These are phyloP conservation scores for Pseudocercospora eumusae DNA, from an alignment of 2,329 filamentous ascomycete species.

Conservation along the genomic window DNA sequence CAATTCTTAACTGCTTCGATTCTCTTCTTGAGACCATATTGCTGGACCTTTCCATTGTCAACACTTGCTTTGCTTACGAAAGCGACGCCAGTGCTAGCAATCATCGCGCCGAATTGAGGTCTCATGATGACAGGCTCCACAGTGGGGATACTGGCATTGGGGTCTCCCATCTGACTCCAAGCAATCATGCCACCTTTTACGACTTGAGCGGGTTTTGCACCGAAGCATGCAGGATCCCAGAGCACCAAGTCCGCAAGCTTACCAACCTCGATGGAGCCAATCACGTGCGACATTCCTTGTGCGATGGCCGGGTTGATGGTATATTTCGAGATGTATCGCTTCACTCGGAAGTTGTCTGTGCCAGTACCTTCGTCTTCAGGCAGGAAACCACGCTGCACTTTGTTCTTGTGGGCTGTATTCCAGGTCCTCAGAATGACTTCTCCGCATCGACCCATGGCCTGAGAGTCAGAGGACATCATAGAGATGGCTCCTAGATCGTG, in stretches of 20 bases:
- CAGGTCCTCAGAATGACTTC: constrained; percentile 91
- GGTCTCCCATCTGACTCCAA: constrained; percentile 72
- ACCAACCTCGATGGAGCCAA: constrained; percentile 84
- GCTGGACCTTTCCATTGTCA: constrained; percentile 63
- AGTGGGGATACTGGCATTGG: constrained; percentile 71
- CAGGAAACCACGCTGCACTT: constrained; percentile 74
- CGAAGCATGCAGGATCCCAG: constrained; percentile 84
- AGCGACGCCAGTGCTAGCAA: constrained; percentile 64
- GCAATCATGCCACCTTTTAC: constrained; percentile 87
- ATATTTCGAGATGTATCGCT: constrained; percentile 92
- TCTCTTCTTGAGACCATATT: constrained; percentile 75
- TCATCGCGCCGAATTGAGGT: constrained; percentile 78
- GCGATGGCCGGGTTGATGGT: constrained; percentile 91
- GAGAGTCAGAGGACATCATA: constrained; percentile 95
- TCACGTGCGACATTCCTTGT: constrained; percentile 83
- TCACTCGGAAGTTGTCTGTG: constrained; percentile 89
- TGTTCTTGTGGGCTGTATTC: constrained; percentile 98
- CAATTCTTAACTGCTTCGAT: constrained; percentile 78
- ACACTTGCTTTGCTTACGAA: constrained; percentile 80
- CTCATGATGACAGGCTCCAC: constrained; percentile 81
- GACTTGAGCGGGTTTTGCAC: constrained; percentile 77
- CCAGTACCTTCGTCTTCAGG: constrained; percentile 75
- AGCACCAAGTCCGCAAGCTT: constrained; percentile 88
- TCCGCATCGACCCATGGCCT: constrained; percentile 95
- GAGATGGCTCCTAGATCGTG: constrained; percentile 93